These are phyloP conservation scores for Dipteronia sinensis DNA, from an alignment of 345 rosid genomes.

Conservation along the genomic window DNA sequence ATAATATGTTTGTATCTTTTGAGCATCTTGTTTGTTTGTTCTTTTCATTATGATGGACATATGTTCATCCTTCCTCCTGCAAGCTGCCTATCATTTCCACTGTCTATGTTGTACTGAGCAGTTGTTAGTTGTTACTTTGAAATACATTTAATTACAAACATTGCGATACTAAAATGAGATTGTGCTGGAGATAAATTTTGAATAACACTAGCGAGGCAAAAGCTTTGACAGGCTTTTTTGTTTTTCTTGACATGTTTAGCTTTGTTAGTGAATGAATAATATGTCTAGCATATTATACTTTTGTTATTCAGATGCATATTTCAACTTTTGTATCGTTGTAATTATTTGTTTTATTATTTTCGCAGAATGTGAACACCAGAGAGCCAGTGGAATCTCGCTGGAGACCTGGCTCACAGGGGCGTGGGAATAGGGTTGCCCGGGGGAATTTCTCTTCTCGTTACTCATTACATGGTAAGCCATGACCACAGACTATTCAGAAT, in stretches of 20 bases:
- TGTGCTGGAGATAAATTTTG: background rate
- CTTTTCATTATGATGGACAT: background rate
- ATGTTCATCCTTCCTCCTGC: background rate
- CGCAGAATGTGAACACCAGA: slow-evolving; percentile 61
- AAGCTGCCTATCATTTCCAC: background rate
- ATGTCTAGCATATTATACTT: slow-evolving; percentile 4
- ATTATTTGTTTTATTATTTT: slow-evolving; percentile 12
- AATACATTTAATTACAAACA: background rate
- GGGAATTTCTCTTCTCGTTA: slow-evolving; percentile 50
- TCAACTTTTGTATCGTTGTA: slow-evolving; percentile 14
- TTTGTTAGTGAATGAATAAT: background rate
- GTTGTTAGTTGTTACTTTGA: background rate
- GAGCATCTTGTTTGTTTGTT: background rate
- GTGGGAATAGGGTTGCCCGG: slow-evolving; percentile 67
- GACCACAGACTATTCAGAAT: slow-evolving; percentile 8
- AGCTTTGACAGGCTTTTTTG: background rate
- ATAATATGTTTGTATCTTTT: background rate
- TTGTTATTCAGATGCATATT: slow-evolving; percentile 13
- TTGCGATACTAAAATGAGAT: background rate
- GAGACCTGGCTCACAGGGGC: slow-evolving; percentile 66
- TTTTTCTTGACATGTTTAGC: background rate
- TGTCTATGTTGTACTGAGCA: background rate
- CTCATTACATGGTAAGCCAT: slow-evolving; percentile 57
- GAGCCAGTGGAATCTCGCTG: slow-evolving; percentile 71
- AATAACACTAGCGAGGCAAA: background rate